phyloP scores from a whole-genome alignment of 805 yeast species.

The Hanseniaspora valbyensis region DNA sequence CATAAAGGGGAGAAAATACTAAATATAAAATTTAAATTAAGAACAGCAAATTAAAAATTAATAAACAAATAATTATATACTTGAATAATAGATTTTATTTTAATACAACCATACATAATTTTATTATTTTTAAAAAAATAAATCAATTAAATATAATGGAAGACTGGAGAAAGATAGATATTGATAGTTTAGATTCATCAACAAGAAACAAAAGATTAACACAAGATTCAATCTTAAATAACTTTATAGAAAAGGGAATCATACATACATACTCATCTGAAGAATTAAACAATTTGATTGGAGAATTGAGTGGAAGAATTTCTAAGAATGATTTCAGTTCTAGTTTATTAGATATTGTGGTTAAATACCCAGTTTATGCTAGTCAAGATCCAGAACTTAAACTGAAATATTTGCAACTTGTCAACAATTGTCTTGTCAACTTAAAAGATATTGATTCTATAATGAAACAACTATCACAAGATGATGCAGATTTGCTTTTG shows the following conservation, averaged over 20 bases:
- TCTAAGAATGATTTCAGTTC: slow-evolving; percentile 37
- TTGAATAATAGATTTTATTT: no score
- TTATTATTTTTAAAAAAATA: no score
- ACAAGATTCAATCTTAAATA: slow-evolving; percentile 51
- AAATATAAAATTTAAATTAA: no score
- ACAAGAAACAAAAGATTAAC: slow-evolving; percentile 50
- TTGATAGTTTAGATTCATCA: slow-evolving; percentile 72
- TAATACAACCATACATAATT: no score
- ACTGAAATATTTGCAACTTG: slow-evolving; percentile 39
- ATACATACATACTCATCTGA: slow-evolving; percentile 1
- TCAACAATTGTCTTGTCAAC: slow-evolving; percentile 61
- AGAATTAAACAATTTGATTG: slow-evolving; percentile 1
- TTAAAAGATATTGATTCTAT: slow-evolving; percentile 56
- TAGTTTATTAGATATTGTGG: slow-evolving; percentile 48
- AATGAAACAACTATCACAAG: slow-evolving; percentile 42
- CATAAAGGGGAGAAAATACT: no score
- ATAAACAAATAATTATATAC: no score
- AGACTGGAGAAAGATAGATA: slow-evolving; percentile 90
- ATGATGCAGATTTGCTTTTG: slow-evolving; percentile 63
- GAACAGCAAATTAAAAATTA: no score
- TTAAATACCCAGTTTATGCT: slow-evolving; percentile 74
- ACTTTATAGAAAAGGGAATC: slow-evolving; percentile 22
- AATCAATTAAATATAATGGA: no score
- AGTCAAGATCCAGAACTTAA: slow-evolving; percentile 40
- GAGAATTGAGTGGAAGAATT: neutral